These are phyloP conservation scores for Yamadazyma philogaea DNA, from an alignment of 805 yeast genomes.

Conservation along the genomic window DNA sequence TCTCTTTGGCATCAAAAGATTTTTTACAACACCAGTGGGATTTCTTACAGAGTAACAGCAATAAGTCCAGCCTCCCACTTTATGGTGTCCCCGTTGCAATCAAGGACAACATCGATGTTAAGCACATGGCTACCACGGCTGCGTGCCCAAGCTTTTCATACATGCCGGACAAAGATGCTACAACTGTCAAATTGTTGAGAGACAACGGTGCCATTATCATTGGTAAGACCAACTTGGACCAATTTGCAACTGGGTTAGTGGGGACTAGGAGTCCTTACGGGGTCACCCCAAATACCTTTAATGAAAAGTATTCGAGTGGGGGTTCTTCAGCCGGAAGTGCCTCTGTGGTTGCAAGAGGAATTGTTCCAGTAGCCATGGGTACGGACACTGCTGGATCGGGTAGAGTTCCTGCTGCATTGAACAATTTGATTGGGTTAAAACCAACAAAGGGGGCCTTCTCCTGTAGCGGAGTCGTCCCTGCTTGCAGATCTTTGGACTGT, in stretches of 20 bases:
- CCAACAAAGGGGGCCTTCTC: conserved; percentile 90
- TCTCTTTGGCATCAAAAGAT: conserved; percentile 65
- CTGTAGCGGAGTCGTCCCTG: conserved; percentile 92
- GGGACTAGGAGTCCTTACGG: conserved; percentile 97
- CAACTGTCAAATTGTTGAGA: conserved; percentile 68
- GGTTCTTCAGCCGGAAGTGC: conserved; percentile 98
- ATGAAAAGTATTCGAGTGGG: conserved; percentile 78
- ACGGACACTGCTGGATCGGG: conserved; percentile 99
- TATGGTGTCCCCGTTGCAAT: conserved; percentile 96
- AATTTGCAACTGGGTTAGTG: conserved; percentile 95
- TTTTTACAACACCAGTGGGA: conserved; percentile 74
- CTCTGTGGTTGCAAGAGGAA: conserved; percentile 82
- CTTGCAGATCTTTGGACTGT: conserved; percentile 92
- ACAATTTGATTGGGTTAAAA: conserved; percentile 87
- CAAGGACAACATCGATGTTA: conserved; percentile 91
- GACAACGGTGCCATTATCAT: conserved; percentile 89
- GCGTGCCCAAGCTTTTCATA: conserved; percentile 88
- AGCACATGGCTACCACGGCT: conserved; percentile 82
- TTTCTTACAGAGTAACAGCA: conserved; percentile 58
- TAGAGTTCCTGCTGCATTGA: conserved; percentile 93
- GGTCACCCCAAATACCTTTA: conserved; percentile 75
- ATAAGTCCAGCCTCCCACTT: conserved; percentile 57
- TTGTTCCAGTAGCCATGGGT: conserved; percentile 85
- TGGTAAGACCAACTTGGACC: conserved; percentile 95
- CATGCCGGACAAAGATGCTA: conserved; percentile 67